phyloP scores from a whole-genome alignment of 2,329 filamentous ascomycete species.

The Fusarium euwallaceae region DNA sequence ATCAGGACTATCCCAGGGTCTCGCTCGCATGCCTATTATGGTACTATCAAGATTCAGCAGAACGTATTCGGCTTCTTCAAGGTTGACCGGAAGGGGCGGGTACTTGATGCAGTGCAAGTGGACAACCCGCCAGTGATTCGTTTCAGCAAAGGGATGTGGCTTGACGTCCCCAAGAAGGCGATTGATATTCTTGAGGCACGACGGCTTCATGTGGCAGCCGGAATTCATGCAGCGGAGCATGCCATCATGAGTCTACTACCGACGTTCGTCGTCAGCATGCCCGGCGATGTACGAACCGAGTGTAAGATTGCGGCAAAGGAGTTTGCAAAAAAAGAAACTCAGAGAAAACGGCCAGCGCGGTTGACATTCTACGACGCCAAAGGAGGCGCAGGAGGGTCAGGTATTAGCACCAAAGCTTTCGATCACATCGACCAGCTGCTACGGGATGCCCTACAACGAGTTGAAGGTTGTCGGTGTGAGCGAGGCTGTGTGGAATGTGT shows the following conservation, averaged over 20 bases:
- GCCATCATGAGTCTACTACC: constrained; percentile 89
- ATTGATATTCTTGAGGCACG: constrained; percentile 82
- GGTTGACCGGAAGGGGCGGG: constrained; percentile 85
- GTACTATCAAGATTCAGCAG: constrained; percentile 85
- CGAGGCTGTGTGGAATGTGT: constrained; percentile 93
- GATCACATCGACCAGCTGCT: constrained; percentile 89
- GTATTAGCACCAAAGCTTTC: constrained; percentile 93
- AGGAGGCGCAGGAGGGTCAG: constrained; percentile 84
- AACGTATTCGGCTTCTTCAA: constrained; percentile 98
- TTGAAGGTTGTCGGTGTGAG: constrained; percentile 81
- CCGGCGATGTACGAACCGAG: constrained; percentile 93
- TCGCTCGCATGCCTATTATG: constrained; percentile 82
- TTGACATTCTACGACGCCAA: constrained; percentile 97
- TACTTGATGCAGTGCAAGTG: constrained; percentile 92
- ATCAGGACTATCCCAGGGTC: constrained; percentile 78
- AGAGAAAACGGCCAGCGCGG: constrained; percentile 85
- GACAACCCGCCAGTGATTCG: constrained; percentile 93
- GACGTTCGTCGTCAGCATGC: constrained; percentile 89
- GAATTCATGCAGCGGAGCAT: constrained; percentile 96
- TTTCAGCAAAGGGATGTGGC: constrained; percentile 92
- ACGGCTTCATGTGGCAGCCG: constrained; percentile 84
- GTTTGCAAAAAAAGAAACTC: constrained; percentile 77
- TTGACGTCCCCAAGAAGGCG: constrained; percentile 85
- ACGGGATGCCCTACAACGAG: constrained; percentile 78
- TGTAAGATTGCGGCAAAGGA: constrained; percentile 93